These are phyloP conservation scores for Maudiozyma saulgeensis DNA, from an alignment of 805 yeast species.

Conservation along the genomic window DNA sequence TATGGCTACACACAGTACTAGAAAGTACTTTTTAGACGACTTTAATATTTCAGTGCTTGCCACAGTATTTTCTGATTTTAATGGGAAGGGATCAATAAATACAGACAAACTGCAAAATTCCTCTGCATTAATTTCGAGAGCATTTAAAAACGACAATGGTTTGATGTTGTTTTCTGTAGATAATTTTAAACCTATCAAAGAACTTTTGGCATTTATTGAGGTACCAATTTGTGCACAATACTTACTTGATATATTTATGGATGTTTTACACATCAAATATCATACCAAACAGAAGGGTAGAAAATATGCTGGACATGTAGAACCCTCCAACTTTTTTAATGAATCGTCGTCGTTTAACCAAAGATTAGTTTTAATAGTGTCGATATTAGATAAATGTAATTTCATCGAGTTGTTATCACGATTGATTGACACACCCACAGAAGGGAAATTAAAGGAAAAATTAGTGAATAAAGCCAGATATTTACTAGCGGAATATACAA, in stretches of 20 bases:
- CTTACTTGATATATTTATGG: conserved; percentile 62
- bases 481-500: conserved; percentile 53
- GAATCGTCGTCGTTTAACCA: conserved; percentile 47
- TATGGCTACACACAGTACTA: conserved; percentile 22
- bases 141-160: conserved; percentile 73
- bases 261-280: conserved; percentile 50
- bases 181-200: conserved; percentile 44
- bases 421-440: conserved; percentile 7
- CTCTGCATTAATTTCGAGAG: conserved; percentile 47
- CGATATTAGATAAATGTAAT: conserved; percentile 46
- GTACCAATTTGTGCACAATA: conserved; percentile 48
- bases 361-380: conserved; percentile 51
- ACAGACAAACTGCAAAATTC: conserved; percentile 49
- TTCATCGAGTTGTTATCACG: conserved; percentile 39
- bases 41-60: conserved; percentile 53
- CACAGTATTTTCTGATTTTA: conserved; percentile 62
- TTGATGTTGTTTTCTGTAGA: conserved; percentile 52
- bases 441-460: conserved; percentile 28
- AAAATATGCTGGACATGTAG: neutral
- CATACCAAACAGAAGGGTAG: conserved; percentile 26
- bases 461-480: conserved; percentile 49
- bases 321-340: conserved; percentile 30
- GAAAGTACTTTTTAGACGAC: conserved; percentile 38
- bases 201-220: conserved; percentile 56
- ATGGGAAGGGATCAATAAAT: conserved; percentile 37